These are phyloP conservation scores for Syzygium grande DNA, from an alignment of 345 rosid species.

Conservation along the genomic window DNA sequence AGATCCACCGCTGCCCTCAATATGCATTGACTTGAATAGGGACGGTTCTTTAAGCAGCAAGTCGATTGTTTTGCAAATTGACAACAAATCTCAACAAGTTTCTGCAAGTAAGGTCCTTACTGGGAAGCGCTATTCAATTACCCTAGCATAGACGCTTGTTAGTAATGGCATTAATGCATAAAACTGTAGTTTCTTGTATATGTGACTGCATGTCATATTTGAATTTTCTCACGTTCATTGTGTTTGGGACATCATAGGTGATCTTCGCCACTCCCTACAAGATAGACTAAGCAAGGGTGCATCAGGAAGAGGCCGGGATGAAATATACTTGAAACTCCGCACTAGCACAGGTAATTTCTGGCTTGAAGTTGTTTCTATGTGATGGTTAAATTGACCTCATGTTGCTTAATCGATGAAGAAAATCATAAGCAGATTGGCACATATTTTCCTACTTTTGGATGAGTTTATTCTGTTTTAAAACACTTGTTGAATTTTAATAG, in stretches of 20 bases:
- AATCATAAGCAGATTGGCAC: not conserved
- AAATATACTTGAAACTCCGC: constrained; percentile 80
- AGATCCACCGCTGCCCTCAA: constrained; percentile 9
- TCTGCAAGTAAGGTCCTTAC: constrained; percentile 61
- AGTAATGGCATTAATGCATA: not conserved
- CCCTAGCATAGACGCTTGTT: not conserved
- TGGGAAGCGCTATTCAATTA: not conserved
- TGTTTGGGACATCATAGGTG: constrained; percentile 38
- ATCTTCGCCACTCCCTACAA: constrained; percentile 84
- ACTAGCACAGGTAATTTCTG: constrained; percentile 76
- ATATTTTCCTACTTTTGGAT: not conserved
- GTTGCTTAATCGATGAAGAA: not conserved
- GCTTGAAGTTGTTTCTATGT: not conserved
- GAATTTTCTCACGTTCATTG: not conserved
- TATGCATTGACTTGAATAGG: constrained; percentile 60
- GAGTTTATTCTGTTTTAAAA: not conserved
- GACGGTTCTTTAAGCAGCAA: constrained; percentile 77
- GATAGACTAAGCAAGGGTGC: constrained; percentile 85
- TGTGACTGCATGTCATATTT: not conserved
- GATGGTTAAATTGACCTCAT: not conserved
- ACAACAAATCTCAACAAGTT: constrained; percentile 77
- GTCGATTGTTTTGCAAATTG: constrained; percentile 81
- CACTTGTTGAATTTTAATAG: not conserved
- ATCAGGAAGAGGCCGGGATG: constrained; percentile 69
- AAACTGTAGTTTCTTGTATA: not conserved